Conservation (phyloP, 1,284 basidiomycete genomes). For the Ustilago esculenta region DNA sequence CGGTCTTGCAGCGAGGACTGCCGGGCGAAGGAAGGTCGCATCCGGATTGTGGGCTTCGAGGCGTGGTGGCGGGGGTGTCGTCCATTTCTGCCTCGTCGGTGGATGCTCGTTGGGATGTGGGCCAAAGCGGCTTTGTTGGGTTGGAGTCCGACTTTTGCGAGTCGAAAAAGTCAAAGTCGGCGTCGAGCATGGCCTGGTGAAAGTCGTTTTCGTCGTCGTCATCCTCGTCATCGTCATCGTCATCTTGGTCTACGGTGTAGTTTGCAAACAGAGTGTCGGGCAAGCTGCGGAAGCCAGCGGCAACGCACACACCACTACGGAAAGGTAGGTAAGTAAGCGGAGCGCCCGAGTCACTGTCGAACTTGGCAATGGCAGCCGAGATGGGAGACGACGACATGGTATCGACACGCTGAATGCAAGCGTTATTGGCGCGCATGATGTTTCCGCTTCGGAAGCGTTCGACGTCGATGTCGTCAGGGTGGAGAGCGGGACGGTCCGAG, state of each 20-base stretch:
- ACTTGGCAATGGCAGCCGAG: constrained; percentile 30
- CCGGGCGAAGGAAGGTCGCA: constrained; percentile 39
- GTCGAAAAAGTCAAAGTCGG: constrained; percentile 55
- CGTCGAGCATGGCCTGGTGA: constrained; percentile 62
- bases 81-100: constrained; percentile 40
- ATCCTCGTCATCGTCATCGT: constrained; percentile 42
- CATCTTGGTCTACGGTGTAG: constrained; percentile 3
- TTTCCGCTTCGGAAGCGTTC: constrained; percentile 8
- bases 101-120: constrained; percentile 11
- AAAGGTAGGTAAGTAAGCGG: constrained; percentile 31
- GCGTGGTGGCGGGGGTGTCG: constrained; percentile 54
- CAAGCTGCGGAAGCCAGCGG: constrained; percentile 13
- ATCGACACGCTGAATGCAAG: constrained; percentile 12
- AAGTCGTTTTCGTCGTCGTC: constrained; percentile 62
- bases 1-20: constrained; percentile 35
- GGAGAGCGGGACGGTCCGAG: constrained; percentile 7
- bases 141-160: constrained; percentile 29
- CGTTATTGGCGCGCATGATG: constrained; percentile 8
- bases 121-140: constrained; percentile 13
- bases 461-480: neutral
- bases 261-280: constrained; percentile 11
- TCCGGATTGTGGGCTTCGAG: constrained; percentile 46
- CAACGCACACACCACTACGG: constrained; percentile 13
- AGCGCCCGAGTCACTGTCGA: constrained; percentile 21
- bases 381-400: constrained; percentile 35